Base-by-base conservation (phyloP, 306 rosid species). In the Hippophae tibetana region DNA sequence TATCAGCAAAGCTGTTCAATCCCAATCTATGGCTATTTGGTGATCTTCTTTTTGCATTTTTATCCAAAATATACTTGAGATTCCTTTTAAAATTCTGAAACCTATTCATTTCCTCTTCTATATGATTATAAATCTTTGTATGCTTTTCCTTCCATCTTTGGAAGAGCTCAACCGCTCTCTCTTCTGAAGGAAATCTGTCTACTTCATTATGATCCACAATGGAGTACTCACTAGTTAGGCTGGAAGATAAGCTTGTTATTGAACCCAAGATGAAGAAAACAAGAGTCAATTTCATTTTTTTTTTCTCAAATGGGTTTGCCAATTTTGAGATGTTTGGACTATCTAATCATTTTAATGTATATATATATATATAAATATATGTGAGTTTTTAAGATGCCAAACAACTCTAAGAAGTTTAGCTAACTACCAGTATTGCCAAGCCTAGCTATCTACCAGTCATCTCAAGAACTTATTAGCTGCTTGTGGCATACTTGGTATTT, bases 11-110 rank as follows among this genome's bases (percentile, higher is more conserved):
- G 69, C 73, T 61, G 71, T 83, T 89, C 78, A 85, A 57, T 43
- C 96, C 90, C 31, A 88, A 66, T 7, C 69, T 72, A 59, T 71
- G 78, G 0, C 63, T 63, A 5, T 43, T 57, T 6, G 72, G 54
- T 7, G 77, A 73, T 41, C 27, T 61, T 62, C 41, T 66, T 79
- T 55, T 47, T 41, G 79, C 73, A 61, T 80, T 85, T 75, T 68
- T 78, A 71, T 81, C 83, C 41, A 73, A n/a, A 3, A 88, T 69
- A 57, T 73, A 78, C 25, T 67, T 85, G 69, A 88, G 62, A 25
- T 82, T 88, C 70, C 68, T 74, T 82, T 83, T 78, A 80, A 88
- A 88, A 65, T 65, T 82, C 75, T 79, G 79, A 13, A 85, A 78
- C 82, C 86, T 82, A 63, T 45, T 31, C 60, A 68, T 68, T 10